Evolutionary conservation across 805 yeast genomes (phyloP).

Genomic region (Wickerhamomyces kurtzmanii): DNA sequence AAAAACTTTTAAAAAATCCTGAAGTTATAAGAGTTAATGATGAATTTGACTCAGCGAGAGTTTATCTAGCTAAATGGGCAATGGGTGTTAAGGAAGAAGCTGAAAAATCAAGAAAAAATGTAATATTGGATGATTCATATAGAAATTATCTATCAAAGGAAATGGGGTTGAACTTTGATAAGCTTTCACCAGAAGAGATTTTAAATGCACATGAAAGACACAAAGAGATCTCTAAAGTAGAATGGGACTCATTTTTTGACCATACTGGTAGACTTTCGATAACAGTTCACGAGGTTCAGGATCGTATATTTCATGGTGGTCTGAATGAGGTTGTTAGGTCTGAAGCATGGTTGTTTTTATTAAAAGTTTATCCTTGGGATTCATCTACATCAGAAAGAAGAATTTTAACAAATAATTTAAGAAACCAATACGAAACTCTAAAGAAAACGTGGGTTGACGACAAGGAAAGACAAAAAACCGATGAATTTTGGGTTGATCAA

Average conservation of each 20-base stretch:
- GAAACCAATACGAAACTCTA: conserved; percentile 49
- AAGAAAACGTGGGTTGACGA: conserved; percentile 67
- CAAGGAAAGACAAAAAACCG: conserved; percentile 36
- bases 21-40: conserved; percentile 76
- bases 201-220: conserved; percentile 49
- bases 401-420: conserved; percentile 44
- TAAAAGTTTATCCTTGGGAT: conserved; percentile 87
- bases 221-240: conserved; percentile 54
- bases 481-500: conserved; percentile 83
- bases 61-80: conserved; percentile 95
- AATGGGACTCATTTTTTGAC: conserved; percentile 86
- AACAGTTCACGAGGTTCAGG: conserved; percentile 73
- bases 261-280: conserved; percentile 60
- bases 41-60: conserved; percentile 88
- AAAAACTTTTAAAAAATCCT: conserved; percentile 57
- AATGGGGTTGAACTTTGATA: conserved; percentile 45
- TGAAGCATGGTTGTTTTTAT: conserved; percentile 79
- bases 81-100: conserved; percentile 89
- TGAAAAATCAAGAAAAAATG: conserved; percentile 39
- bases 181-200: conserved; percentile 49
- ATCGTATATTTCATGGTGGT: conserved; percentile 87
- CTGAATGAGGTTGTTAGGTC: conserved; percentile 45
- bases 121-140: conserved; percentile 51
- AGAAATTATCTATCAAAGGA: conserved; percentile 45
- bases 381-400: conserved; percentile 61